Evolutionary conservation across 208 protist genomes (phyloP), one percentile per base, ranked within the genome.

Genomic region (Leishmania arabica): DNA sequence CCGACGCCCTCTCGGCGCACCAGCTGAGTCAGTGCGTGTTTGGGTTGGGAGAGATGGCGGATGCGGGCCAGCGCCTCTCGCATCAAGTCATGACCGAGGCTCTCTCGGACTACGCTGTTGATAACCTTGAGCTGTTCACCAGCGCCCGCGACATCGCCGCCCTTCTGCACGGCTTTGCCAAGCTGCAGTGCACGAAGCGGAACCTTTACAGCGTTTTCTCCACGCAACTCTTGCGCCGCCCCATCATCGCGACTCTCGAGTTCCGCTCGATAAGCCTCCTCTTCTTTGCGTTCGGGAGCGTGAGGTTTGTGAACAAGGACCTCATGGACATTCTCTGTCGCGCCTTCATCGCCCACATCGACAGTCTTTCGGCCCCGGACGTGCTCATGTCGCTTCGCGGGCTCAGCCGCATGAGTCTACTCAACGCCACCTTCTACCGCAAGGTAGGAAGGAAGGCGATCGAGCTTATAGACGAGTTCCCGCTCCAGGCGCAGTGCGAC

Each of bases 111-210:
- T 95, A 96, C 77, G 91, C 83, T 19, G 81, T 97, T 37, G 92
- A 97, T 75, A 82, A 94, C 68, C 85, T 86, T 9, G 85, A 95
- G 66, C 80, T 95, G 24, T 94, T 97, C 81, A 90, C 84, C 53
- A 88, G 85, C 71, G 93, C 89, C 1, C 82, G 37, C 7, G 89
- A 93, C 54, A 90, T 97, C 62, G 86, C 89, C 1, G 37, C 76
- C n/a, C 64, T 97, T 58, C 80, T 97, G 24, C 85, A 91, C 72
- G 95, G 95, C 34, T 93, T 97, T 71, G 84, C 92, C n/a, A 89
- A 84, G 60, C 87, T 96, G 74, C 90, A 94, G 66, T 91, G 88
- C 84, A 95, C 89, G 21, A 93, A 93, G 69, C 87, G 95, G n/a
- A 88, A 82, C 68, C 66, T 97, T 27, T 97, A 95, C 83, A 92